These are phyloP conservation scores for Trichomonas tenax DNA, from an alignment of 208 protist genomes.

Conservation along the genomic window DNA sequence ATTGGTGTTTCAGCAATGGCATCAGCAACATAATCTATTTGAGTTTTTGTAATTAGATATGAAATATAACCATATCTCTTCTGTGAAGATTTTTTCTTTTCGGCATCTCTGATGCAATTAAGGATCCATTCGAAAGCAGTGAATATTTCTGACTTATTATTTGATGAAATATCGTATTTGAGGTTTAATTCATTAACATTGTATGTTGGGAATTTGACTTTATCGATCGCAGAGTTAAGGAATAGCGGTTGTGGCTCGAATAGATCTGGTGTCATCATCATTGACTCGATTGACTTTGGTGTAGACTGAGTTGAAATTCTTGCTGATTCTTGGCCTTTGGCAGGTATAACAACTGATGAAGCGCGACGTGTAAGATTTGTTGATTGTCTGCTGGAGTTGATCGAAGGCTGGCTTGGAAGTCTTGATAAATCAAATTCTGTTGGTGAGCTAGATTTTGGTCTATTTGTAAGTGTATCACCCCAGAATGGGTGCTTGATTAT, in stretches of 20 bases:
- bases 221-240: background rate
- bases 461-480: background rate
- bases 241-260: background rate
- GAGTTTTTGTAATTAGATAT: background rate
- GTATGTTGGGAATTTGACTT: background rate
- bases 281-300: background rate
- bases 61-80: background rate
- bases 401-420: background rate
- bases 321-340: too few relatives aligned
- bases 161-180: too few relatives aligned
- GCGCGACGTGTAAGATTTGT: background rate
- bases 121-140: background rate
- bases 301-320: background rate
- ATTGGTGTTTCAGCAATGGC: background rate
- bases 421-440: background rate
- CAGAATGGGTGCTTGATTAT: background rate
- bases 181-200: too few relatives aligned
- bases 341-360: background rate
- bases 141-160: too few relatives aligned
- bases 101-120: background rate
- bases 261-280: background rate
- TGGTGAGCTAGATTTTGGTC: background rate
- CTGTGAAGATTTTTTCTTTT: background rate
- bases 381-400: background rate
- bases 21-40: background rate